phyloP scores from a whole-genome alignment of 805 yeast species.

The Metschnikowia hibisci region DNA sequence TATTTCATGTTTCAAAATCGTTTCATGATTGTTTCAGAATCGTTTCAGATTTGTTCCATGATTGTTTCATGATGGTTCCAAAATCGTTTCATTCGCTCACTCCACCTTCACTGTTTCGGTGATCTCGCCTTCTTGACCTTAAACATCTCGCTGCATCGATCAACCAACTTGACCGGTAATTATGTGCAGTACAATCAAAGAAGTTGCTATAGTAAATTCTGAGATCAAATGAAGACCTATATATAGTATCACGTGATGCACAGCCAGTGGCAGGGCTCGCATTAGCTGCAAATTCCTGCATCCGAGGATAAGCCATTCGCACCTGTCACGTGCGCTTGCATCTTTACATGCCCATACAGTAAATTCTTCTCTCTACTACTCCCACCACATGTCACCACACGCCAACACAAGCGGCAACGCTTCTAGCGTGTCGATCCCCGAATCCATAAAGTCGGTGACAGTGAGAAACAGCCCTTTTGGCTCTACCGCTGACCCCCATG shows the following conservation, averaged over 20 bases:
- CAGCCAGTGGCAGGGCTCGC: not conserved
- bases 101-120: no score
- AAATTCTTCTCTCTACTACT: slow-evolving; percentile 1
- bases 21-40: no score
- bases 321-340: slow-evolving; percentile 16
- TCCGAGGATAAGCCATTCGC: slow-evolving; percentile 2
- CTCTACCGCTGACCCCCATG: slow-evolving; percentile 51
- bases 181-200: no score
- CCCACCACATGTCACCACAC: slow-evolving; percentile 11
- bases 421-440: slow-evolving; percentile 7
- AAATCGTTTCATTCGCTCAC: no score
- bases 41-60: no score
- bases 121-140: no score
- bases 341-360: slow-evolving; percentile 1
- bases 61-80: no score
- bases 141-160: no score
- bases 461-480: slow-evolving; percentile 51
- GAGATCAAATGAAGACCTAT: no score
- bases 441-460: slow-evolving; percentile 10
- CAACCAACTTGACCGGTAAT: no score
- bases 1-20: no score
- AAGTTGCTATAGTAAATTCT: no score
- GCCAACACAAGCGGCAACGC: slow-evolving; percentile 5
- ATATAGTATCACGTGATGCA: not conserved
- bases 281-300: slow-evolving; percentile 5